These are phyloP conservation scores for Triadica sebifera DNA, from an alignment of 345 rosid species.

Conservation along the genomic window DNA sequence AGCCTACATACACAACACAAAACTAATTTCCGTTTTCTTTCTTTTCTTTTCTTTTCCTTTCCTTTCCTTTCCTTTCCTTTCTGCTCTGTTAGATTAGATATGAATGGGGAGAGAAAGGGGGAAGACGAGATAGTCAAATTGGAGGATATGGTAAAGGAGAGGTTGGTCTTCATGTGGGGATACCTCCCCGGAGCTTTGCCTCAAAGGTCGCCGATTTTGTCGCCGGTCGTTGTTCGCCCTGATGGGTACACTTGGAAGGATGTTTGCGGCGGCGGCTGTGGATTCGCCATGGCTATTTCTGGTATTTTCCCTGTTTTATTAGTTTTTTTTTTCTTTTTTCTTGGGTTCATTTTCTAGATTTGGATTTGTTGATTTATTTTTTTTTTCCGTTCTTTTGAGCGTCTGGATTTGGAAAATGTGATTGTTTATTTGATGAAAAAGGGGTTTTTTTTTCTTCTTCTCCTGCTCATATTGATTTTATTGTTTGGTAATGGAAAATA, in stretches of 20 bases:
- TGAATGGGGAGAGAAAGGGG: constrained; percentile 54
- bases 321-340: background rate
- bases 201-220: constrained; percentile 70
- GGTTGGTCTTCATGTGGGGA: constrained; percentile 79
- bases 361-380: background rate
- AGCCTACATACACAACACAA: too few relatives aligned
- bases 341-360: background rate
- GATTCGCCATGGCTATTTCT: constrained; percentile 93
- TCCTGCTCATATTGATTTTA: background rate
- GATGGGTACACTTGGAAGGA: constrained; percentile 55
- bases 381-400: background rate
- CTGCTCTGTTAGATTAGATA: constrained; percentile 11
- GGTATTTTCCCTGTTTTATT: constrained; percentile 35
- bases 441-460: background rate
- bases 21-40: background rate
- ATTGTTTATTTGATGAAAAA: background rate
- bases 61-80: background rate
- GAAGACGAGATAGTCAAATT: constrained; percentile 31
- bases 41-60: too few relatives aligned
- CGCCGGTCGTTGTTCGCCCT: constrained; percentile 53
- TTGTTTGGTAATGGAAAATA: constrained; percentile 1
- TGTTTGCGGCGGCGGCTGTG: constrained; percentile 93
- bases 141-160: constrained; percentile 28
- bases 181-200: constrained; percentile 94
- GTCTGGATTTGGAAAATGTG: background rate